These are phyloP conservation scores for Mycena leptocephala DNA, from an alignment of 768 basidiomycete species.

Conservation along the genomic window DNA sequence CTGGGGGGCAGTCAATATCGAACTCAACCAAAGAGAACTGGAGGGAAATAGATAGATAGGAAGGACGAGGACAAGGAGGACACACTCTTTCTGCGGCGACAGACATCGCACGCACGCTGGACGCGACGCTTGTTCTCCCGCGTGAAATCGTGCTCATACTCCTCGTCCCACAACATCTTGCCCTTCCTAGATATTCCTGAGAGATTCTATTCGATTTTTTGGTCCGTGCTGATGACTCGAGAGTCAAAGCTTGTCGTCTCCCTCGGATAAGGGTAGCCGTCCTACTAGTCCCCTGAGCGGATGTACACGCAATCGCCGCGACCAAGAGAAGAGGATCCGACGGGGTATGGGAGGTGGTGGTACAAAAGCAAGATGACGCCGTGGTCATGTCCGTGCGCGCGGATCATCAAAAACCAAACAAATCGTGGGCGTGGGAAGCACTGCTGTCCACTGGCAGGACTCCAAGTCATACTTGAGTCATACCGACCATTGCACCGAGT, in stretches of 20 bases:
- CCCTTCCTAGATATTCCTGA: not conserved
- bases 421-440: constrained; percentile 51
- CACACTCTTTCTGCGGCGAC: not conserved
- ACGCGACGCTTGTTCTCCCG: not conserved
- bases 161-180: not conserved
- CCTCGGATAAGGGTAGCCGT: not conserved
- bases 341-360: not conserved
- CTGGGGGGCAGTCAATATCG: not conserved
- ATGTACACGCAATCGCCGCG: not conserved
- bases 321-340: not conserved
- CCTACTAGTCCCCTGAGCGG: not conserved
- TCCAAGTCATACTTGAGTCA: constrained; percentile 12
- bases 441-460: no score
- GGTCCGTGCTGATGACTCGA: not conserved
- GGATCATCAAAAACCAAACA: no score
- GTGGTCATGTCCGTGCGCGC: no score
- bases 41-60: not conserved
- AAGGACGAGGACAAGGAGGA: not conserved
- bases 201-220: not conserved
- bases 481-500: not conserved
- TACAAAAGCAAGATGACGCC: not conserved
- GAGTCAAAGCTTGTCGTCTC: not conserved
- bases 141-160: not conserved
- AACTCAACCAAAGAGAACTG: not conserved
- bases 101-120: not conserved